Evolutionary conservation across 495 filamentous ascomycete species (phyloP).

Genomic region (Neurospora africana): DNA sequence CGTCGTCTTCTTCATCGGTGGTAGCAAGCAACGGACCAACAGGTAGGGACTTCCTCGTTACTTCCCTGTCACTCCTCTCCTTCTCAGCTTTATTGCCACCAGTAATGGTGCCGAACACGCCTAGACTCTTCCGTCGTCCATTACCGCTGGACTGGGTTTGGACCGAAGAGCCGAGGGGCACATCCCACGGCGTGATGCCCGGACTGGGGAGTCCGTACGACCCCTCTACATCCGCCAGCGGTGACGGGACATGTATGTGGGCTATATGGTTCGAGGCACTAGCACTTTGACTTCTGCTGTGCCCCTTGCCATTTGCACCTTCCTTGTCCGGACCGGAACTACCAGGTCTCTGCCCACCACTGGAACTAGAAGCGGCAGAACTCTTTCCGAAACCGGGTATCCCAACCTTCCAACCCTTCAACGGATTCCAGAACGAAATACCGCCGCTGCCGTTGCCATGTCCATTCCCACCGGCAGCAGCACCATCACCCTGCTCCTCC

Average conservation of each 20-base stretch:
- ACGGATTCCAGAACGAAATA: conserved; percentile 21
- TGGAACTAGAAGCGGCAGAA: background rate
- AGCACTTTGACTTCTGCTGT: background rate
- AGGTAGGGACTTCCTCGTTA: background rate
- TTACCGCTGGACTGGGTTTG: background rate
- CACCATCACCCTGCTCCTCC: conserved; percentile 6
- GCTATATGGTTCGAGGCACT: too few species aligned
- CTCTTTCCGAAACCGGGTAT: background rate
- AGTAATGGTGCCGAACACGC: background rate
- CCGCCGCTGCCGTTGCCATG: conserved; percentile 5
- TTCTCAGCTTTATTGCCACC: background rate
- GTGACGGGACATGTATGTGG: background rate
- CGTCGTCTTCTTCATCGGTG: background rate
- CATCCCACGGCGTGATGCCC: conserved; percentile 10
- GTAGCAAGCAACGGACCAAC: background rate
- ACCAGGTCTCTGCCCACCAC: conserved; percentile 5
- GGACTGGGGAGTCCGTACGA: conserved; percentile 6
- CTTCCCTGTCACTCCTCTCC: background rate
- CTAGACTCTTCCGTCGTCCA: background rate
- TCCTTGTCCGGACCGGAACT: conserved; percentile 14
- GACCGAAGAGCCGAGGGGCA: background rate
- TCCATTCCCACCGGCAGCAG: background rate
- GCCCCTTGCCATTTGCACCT: conserved; percentile 12
- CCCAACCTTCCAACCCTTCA: background rate
- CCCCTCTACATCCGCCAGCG: background rate